Conservation (phyloP, 192 early-diverging fungal genomes). For the Backusella australiensis region DNA sequence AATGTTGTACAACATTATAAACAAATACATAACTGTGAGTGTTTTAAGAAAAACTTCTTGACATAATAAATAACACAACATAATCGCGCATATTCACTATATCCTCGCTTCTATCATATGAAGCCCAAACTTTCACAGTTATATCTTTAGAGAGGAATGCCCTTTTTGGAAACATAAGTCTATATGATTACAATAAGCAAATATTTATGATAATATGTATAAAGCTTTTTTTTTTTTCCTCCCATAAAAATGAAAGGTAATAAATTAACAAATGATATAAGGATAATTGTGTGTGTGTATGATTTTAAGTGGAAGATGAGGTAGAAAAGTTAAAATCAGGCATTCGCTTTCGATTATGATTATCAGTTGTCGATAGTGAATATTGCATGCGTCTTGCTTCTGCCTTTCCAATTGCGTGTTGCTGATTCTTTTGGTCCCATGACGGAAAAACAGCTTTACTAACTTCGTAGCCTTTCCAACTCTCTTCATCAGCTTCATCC, state of each 20-base stretch:
- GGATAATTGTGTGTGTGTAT: background rate
- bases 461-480: constrained; percentile 19
- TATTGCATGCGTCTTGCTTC: constrained; percentile 10
- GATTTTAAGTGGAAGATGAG: background rate
- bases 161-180: background rate
- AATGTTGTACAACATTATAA: background rate
- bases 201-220: background rate
- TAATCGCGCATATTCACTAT: background rate
- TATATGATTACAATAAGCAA: background rate
- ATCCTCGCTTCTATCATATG: background rate
- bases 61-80: background rate
- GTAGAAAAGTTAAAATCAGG: background rate
- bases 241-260: background rate
- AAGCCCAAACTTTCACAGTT: background rate
- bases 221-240: constrained; percentile 1
- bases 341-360: background rate
- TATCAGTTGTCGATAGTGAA: constrained; percentile 7
- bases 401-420: constrained; percentile 6
- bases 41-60: background rate
- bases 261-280: constrained; percentile 1
- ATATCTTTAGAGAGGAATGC: background rate
- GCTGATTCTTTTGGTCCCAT: constrained; percentile 12
- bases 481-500: background rate
- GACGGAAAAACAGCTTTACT: constrained; percentile 1
- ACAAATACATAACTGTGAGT: background rate